Evolutionary conservation across 345 rosid genomes (phyloP), one percentile per base, ranked within the genome.

Genomic region (Litchi chinensis): DNA sequence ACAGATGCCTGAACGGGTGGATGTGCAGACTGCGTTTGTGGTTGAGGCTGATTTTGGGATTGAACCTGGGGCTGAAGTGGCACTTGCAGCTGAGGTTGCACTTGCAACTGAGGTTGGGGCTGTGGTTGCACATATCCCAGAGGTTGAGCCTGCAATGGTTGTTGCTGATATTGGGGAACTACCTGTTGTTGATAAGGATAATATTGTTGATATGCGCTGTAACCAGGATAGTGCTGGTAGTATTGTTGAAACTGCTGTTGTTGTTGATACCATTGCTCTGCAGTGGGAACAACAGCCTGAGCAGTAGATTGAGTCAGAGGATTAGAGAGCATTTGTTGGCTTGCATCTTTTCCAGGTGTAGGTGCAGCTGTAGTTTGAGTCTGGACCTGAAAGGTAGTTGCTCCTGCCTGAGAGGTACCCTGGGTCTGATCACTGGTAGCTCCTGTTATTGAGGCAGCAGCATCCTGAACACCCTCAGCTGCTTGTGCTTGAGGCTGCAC

Each of bases 191-290:
- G 93, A 78, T 89, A 86, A 1, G 87, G 92, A 85, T 88, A 90
- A 52, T 86, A 88, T 65, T 85, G 94, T 64, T 87, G 90, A 76
- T 88, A 87, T 1, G 85, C 74, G 24, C 79, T 88, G 81, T 86
- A 90, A 41, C 90, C 93, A 21, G 87, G 78, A 86, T 85, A 87
- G 78, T 86, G 93, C 88, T 89, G 97, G 76, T 89, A 91, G 77
- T 91, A 90, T 40, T 92, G 96, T 39, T 89, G 90, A 75, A 84
- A 88, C 28, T 88, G 95, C 21, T 79, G 91, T 41, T 83, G 89
- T 46, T 91, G 97, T 82, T 90, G 93, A 81, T 87, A 91, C 95
- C 89, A 90, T 65, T 81, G 91, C 40, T 90, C 93, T 46, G 92
- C 78, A 77, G 89, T 76, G 39, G 85, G 74, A 64, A 76, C 85